Evolutionary conservation across 352 stramenopile species (phyloP), one percentile per base, ranked within the genome.

Genomic region (Phytophthora constricta): DNA sequence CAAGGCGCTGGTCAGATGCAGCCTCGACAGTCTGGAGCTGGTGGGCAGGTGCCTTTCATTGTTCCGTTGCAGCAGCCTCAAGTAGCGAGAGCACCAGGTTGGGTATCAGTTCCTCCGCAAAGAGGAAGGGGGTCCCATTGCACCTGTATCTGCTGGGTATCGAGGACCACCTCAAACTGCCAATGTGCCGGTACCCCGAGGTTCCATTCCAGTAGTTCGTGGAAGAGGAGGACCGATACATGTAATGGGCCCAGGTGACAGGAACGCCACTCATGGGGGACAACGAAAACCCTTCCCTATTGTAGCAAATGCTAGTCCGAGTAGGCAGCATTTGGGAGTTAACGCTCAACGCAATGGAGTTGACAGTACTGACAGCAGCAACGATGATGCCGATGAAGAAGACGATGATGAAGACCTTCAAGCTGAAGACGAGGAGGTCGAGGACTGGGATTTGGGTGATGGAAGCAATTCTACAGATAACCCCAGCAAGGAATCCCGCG

Each of bases 351-450:
- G 4, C n/a, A 64, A 64, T n/a, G n/a, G n/a, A 61, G 28, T 37
- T 34, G 51, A 70, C 9, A 68, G 55, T 22, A 60, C 20, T 54
- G 47, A 55, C 0, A 53, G 50, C 22, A 63, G 41, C 28, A 62
- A 41, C 19, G 58, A 65, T 50, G 53, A 5, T 33, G 47, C 66
- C 23, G 50, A 59, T 25, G 46, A 65, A 51, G 61, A 68, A 5
- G 74, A 79, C 42, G 66, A 72, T 10, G 75, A 77, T 14, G 72
- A 86, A 26, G 75, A 84, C 39, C 39, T 81, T 5, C 49, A 72
- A 3, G 63, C 66, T 23, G 77, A 71, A 2, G 78, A 83, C 26
- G 76, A 83, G 46, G 70, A 82, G 34, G 78, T 82, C 2, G 68
- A 59, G 8, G 73, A 85, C 25, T 82, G 77, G 74, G 68, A 77